Evolutionary conservation across 805 yeast genomes (phyloP), one percentile per base, ranked within the genome.

Genomic region (Myxozyma neotropica): DNA sequence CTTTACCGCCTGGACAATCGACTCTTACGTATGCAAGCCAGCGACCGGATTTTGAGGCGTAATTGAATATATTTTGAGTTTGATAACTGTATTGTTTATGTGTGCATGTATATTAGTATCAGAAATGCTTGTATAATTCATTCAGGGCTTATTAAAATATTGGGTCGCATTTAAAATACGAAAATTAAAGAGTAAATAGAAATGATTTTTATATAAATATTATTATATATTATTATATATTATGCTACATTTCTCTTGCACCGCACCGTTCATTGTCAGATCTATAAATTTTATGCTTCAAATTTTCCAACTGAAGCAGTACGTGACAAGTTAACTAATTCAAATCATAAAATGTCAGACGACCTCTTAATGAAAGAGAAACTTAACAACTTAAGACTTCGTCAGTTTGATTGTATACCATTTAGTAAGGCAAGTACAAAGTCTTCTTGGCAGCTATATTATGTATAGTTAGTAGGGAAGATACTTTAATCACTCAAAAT

Each of bases 381-480:
- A n/a, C n/a, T n/a, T n/a, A n/a, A n/a, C n/a, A 10, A 38, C 21
- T 38, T n/a, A n/a, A 4, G 12, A 13, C 27, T 10, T 21, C 47
- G 12, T 23, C 13, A 15, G 26, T 29, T 17, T 12, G n/a, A 17
- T 31, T 21, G 40, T 8, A 5, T 8, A 23, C 3, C 6, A 31
- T 53, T 46, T 62, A 62, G 46, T 46, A 62, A 10, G 66, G 66
- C 49, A 77, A 53, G 71, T 77, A 77, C 49, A 76, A 67, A 27
- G 73, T 76, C 67, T 70, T 68, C 75, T 74, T 75, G 61, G 74
- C 75, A 42, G 78, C 65, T 57, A 44, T 24, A 45, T 4, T 12
- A 24, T 17, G 12, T 29, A 31, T 10, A 29, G 33, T 29, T 29
- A 29, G 33, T 29, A 29, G 10, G 10, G 12, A 27, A 27, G 50